Base-by-base conservation (phyloP, 495 filamentous ascomycete genomes). In the Neurospora sp. region DNA sequence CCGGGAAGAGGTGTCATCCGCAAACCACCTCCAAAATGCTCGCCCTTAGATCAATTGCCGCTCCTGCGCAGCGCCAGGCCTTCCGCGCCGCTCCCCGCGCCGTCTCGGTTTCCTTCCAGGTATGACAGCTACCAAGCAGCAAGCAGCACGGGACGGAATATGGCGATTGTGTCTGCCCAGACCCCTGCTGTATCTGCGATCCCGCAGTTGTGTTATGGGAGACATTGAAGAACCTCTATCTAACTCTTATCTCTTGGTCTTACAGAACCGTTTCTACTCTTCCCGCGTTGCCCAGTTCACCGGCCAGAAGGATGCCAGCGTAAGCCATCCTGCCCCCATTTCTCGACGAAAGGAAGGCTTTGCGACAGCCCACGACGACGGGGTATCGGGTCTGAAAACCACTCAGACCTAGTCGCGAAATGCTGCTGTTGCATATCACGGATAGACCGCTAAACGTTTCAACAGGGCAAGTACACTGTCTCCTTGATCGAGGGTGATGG, bases 401-500 rank as follows among this genome's bases (percentile, higher is more conserved):
- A 83, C 82, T 83, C 84, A 87, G 81, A 75, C 69, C 37, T 70
- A 46, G 38, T 42, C 48, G 70, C 31, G 53, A 40, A 27, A 41
- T 61, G 10, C 42, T 48, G 16, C 59, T 44, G 40, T 68, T 68
- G 53, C 59, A 14, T 72, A 40, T 40, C 39, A 41, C 41, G 37
- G 44, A 66, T 66, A 37, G 53, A 35, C 27, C 39, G 69, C 78
- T 78, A 72, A 78, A 77, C 39, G 14, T 68, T 16, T n/a, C 10
- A 68, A 53, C 75, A 98, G 95, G 96, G 95, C 78, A 93, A 93
- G 82, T 99, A 92, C 88, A 93, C 91, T 59, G 95, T 98, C 78
- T 96, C 93, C 78, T 87, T 99, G 82, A 99, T 99, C 76, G 96
- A 99, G 86, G 96, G 96, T 85, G 96, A 98, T 79, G 96, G 96